Percentiles rank a stretch among this genome's conserved stretches.
Evolutionary conservation across 352 stramenopile species (phyloP).

Genomic region (Globisporangium parvum): DNA sequence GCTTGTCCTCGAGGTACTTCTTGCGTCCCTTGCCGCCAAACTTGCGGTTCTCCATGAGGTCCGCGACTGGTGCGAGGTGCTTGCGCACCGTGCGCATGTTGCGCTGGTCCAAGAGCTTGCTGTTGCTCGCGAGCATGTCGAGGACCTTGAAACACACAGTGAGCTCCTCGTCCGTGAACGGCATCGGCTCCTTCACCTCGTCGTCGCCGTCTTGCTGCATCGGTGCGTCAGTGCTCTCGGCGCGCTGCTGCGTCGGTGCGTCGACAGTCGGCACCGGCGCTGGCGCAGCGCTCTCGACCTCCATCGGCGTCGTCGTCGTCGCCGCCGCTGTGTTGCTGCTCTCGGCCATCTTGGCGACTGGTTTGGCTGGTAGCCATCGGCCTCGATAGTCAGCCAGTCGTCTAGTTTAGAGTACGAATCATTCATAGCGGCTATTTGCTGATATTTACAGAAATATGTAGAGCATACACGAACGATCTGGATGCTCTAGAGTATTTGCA

Average conservation of each 20-base stretch:
- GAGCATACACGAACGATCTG: too few species aligned
- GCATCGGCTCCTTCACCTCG: slow-evolving; percentile 37
- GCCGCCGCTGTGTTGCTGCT: slow-evolving; percentile 1
- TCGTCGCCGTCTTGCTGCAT: slow-evolving; percentile 9
- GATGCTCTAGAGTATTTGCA: too few species aligned
- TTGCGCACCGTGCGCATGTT: slow-evolving; percentile 78
- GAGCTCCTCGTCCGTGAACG: slow-evolving; percentile 70
- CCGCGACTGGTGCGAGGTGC: slow-evolving; percentile 65
- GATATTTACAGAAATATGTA: neutral
- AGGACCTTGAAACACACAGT: slow-evolving; percentile 60
- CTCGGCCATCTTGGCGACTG: slow-evolving; percentile 13
- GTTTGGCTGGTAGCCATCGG: slow-evolving; percentile 11
- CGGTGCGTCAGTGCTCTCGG: neutral
- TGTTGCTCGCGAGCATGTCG: slow-evolving; percentile 40
- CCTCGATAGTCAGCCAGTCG: slow-evolving; percentile 2
- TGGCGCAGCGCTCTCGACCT: slow-evolving; percentile 33
- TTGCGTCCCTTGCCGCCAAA: slow-evolving; percentile 79
- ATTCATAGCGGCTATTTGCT: too few species aligned
- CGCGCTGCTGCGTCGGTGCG: neutral
- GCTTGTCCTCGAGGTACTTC: slow-evolving; percentile 87
- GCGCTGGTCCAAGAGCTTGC: slow-evolving; percentile 53
- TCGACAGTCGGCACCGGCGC: slow-evolving; percentile 16
- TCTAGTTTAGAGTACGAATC: too few species aligned
- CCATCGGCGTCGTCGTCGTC: slow-evolving; percentile 11
- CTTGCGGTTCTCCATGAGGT: slow-evolving; percentile 81